Base-by-base conservation (phyloP, 768 basidiomycete genomes). In the Boletus coccyginus region DNA sequence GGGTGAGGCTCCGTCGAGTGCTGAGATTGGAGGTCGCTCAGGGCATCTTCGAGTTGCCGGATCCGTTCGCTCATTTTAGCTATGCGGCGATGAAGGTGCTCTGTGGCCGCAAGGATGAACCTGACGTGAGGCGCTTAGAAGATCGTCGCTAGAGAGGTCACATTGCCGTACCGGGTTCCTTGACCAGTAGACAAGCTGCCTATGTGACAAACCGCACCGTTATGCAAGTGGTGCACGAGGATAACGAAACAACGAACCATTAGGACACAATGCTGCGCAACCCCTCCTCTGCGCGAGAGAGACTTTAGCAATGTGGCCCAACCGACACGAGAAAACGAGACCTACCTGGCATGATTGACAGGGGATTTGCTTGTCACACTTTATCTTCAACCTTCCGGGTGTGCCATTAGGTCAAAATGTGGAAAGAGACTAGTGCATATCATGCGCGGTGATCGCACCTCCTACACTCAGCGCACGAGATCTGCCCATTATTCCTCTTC, bases 381-480 rank as follows among this genome's bases (percentile, higher is more conserved):
- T 88, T 69, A 90, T 88, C 78, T 90, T 86, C 62, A 90, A 76
- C 62, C 88, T 81, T 81, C n/a, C n/a, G 24, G 16, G 41, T 9
- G 17, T 38, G 40, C 31, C 42, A 62, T 59, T 46, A 55, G 55
- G 62, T 70, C 57, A 67, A 52, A 63, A 50, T 57, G 62, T 55
- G 55, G 55, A 64, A 63, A 59, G 49, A 46, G 49, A 53, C 53
- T 63, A 45, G 64, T 58, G 62, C 56, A 58, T 53, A 46, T 56
- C 52, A 71, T 71, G 74, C 63, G 67, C 77, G 78, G 74, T 78
- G 75, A 82, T 81, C 86, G 81, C 81, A 84, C 79, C 79, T 81
- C 81, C 88, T 83, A 78, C 88, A 90, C 72, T 90, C 88, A 64
- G 87, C 87, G 74, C 87, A 89, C 69, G 84, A 86, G 70, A 89